Conservation (phyloP, 805 yeast species). For the Sugiyamaella qingdaonensis region DNA sequence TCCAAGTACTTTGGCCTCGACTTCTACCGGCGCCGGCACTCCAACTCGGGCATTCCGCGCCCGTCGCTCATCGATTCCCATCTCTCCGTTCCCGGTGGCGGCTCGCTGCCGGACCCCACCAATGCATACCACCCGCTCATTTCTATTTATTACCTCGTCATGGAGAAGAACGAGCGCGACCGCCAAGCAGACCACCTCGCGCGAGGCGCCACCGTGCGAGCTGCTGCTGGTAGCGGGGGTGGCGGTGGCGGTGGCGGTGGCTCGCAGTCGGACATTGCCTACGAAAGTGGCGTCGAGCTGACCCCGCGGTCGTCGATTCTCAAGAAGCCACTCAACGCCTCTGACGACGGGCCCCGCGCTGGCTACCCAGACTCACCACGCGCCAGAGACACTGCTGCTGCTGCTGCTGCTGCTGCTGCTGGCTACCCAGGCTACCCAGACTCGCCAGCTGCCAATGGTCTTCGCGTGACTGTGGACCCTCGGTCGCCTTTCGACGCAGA, state of each 20-base stretch:
- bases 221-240: background rate
- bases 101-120: constrained; percentile 59
- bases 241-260: background rate
- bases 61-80: background rate
- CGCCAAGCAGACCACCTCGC: background rate
- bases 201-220: background rate
- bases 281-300: background rate
- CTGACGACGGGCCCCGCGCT: no score
- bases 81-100: background rate
- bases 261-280: background rate
- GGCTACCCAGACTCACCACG: background rate
- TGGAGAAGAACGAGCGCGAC: constrained; percentile 75
- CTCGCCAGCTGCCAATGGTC: background rate
- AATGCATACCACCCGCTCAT: constrained; percentile 82
- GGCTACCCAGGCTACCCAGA: background rate
- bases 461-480: background rate
- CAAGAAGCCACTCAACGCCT: background rate
- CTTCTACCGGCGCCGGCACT: constrained; percentile 23
- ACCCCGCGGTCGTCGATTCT: background rate
- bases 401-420: background rate
- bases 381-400: background rate
- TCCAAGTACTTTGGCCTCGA: constrained; percentile 18
- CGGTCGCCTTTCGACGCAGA: constrained; percentile 1
- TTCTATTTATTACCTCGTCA: constrained; percentile 80
- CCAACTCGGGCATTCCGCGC: constrained; percentile 1